Conservation (phyloP, 2,329 filamentous ascomycete genomes). For the Verticillium klebahnii region DNA sequence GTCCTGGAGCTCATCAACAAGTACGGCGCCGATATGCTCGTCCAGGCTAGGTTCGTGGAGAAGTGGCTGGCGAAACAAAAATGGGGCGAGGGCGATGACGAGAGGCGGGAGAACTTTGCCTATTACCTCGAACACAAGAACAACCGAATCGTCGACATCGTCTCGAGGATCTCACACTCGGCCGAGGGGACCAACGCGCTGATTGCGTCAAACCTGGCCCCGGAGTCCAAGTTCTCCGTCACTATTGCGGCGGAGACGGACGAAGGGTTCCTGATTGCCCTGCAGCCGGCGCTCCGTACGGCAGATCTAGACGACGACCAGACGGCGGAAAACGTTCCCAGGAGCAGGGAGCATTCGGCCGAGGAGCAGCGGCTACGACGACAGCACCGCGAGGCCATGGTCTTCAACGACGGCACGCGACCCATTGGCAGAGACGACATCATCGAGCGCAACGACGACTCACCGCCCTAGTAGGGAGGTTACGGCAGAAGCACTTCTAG, state of each 20-base stretch:
- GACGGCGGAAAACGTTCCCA: conserved; percentile 26
- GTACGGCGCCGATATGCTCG: conserved; percentile 51
- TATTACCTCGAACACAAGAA: conserved; percentile 43
- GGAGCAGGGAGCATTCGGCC: conserved; percentile 45
- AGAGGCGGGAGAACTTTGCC: conserved; percentile 49
- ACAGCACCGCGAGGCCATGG: conserved; percentile 81
- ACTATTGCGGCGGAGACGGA: conserved; percentile 8
- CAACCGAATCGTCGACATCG: conserved; percentile 51
- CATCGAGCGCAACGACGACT: conserved; percentile 58
- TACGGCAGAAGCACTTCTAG: too few relatives aligned
- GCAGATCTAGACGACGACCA: conserved; percentile 18
- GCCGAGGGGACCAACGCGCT: conserved; percentile 47
- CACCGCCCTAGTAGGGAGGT: conserved; percentile 16
- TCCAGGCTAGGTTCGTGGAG: conserved; percentile 62
- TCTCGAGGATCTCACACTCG: conserved; percentile 42
- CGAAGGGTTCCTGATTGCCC: conserved; percentile 24
- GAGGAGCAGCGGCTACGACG: conserved; percentile 71
- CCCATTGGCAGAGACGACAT: conserved; percentile 73
- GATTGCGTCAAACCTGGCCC: conserved; percentile 43
- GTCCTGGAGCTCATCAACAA: conserved; percentile 54
- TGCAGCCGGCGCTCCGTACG: conserved; percentile 27
- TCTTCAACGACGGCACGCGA: conserved; percentile 79
- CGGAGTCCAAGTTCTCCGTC: conserved; percentile 18
- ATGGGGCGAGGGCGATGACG: conserved; percentile 55
- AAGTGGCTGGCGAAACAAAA: conserved; percentile 71